Conservation (phyloP, 768 basidiomycete species). For the Xerocomus brunneocitrinus region DNA sequence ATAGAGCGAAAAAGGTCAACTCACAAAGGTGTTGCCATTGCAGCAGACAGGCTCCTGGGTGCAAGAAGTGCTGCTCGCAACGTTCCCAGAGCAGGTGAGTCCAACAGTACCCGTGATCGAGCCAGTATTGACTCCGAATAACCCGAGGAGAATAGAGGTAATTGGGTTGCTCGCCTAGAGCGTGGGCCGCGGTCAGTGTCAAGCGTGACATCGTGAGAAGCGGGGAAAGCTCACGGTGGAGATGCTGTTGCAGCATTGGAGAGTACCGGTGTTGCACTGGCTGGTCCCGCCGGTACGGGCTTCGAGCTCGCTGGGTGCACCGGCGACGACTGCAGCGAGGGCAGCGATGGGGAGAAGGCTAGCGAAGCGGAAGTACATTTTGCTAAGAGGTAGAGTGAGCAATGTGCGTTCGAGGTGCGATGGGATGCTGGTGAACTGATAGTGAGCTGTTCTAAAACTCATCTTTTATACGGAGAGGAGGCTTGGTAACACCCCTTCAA, state of each 20-base stretch:
- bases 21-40: slow-evolving; percentile 9
- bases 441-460: not conserved
- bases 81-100: not conserved
- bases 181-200: not conserved
- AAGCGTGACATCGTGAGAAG: too few relatives aligned
- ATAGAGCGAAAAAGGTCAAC: not conserved
- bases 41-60: slow-evolving; percentile 17
- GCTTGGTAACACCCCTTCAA: not conserved
- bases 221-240: not conserved
- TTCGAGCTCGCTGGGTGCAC: slow-evolving; percentile 5
- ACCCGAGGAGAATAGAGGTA: not conserved
- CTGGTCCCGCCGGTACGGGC: not conserved
- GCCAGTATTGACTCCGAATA: not conserved
- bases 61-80: slow-evolving; percentile 4
- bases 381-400: not conserved
- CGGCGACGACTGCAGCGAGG: slow-evolving; percentile 4
- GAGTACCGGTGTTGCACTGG: slow-evolving; percentile 10
- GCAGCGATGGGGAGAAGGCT: slow-evolving; percentile 10
- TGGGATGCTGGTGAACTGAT: not conserved
- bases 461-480: slow-evolving; percentile 9
- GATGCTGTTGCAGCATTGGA: slow-evolving; percentile 9
- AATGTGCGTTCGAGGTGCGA: not conserved
- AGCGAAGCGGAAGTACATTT: slow-evolving; percentile 9
- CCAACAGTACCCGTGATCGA: not conserved
- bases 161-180: not conserved